Base-by-base conservation (phyloP, 2,329 filamentous ascomycete species). In the Colletotrichum sp. region DNA sequence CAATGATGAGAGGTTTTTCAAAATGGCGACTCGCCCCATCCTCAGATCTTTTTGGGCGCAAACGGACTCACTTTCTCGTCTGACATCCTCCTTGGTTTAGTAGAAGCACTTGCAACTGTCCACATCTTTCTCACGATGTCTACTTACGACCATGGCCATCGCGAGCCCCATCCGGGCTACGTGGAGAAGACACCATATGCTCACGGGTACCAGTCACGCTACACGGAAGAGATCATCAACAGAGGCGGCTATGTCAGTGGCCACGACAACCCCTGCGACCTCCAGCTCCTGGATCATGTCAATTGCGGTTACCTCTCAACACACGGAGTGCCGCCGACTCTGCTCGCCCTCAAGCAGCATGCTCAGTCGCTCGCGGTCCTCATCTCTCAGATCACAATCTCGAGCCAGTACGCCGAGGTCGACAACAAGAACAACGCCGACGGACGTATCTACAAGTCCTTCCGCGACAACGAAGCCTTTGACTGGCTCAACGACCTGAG, bases 261-360 rank as follows among this genome's bases (percentile, higher is more conserved):
- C 5, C 2, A 61, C 25, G 22, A 12, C 70, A 81, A 22, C 6
- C 36, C 70, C 2, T 36, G 74, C 0, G 81, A 82, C 8, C 48
- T 83, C 1, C 28, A 76, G 8, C 77, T 82, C 13, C 79, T 85
- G 22, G 65, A 77, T 32, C 86, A 91, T 77, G 83, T 91, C 76
- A 92, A 90, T 82, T 93, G 91, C 82, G 85, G 86, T 73, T 92
- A 91, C 78, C 83, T 92, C 52, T 92, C 90, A 4, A 90, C 89
- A 3, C 82, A 83, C 15, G 88, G 87, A 6, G 80, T 84, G 8
- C 83, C 89, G 5, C 90, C 90, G 2, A 92, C 90, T 0, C 84
- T 93, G n/a, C 82, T 89, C 2, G 85, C 89, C 2, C 85, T 93
- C 43, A 93, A 93, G 81, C 88, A 91, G 79, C 91, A 93, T 77